Evolutionary conservation across 2,329 filamentous ascomycete species (phyloP).

Genomic region (Scedosporium apiospermum): DNA sequence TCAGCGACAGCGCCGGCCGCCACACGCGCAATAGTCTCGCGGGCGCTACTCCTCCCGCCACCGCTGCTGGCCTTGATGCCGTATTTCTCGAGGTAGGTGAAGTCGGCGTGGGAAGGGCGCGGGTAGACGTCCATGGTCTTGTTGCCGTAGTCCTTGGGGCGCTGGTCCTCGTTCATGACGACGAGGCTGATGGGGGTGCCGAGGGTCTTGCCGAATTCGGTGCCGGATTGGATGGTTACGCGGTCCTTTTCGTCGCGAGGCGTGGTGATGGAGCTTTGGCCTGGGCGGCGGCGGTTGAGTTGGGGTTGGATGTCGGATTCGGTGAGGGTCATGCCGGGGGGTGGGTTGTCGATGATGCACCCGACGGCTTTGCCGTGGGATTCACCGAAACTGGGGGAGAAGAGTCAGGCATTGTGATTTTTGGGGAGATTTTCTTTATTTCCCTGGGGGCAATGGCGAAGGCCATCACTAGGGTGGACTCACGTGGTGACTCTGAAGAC

Average conservation of each 20-base stretch:
- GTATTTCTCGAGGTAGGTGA: constrained; percentile 96
- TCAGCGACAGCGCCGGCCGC: constrained; percentile 88
- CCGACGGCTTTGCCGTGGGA: constrained; percentile 89
- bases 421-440: neutral
- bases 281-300: constrained; percentile 81
- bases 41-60: constrained; percentile 81
- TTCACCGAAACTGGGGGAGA: constrained; percentile 33
- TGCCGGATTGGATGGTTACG: constrained; percentile 87
- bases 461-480: constrained; percentile 18
- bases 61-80: constrained; percentile 86
- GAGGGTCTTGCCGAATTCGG: constrained; percentile 79
- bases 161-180: constrained; percentile 86
- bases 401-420: constrained; percentile 5
- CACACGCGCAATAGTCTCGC: constrained; percentile 89
- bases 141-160: constrained; percentile 83
- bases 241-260: constrained; percentile 87
- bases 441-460: constrained; percentile 8
- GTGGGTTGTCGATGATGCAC: constrained; percentile 89
- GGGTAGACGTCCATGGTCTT: constrained; percentile 88
- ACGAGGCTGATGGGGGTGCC: constrained; percentile 84
- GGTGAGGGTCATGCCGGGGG: constrained; percentile 75
- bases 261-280: constrained; percentile 83
- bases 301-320: constrained; percentile 89
- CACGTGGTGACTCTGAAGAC: constrained; percentile 78
- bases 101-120: constrained; percentile 87